Evolutionary conservation across 306 rosid species (phyloP), one percentile per base, ranked within the genome.

Genomic region (Hippophae tibetana): DNA sequence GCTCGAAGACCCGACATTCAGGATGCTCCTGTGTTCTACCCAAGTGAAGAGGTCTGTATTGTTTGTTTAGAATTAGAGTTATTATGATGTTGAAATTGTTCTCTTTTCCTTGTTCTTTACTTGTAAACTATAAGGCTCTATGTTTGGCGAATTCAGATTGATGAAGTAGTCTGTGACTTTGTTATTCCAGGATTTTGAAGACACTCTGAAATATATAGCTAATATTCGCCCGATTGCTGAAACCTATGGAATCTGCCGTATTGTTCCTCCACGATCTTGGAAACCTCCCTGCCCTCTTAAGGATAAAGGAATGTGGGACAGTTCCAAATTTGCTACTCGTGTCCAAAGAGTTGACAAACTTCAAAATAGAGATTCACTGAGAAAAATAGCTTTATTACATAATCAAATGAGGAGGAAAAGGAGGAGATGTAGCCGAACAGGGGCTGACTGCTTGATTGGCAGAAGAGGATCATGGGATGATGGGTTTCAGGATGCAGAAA

Each of bases 241-340:
- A 69, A 84, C 88, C 51, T 86, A 82, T 67, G 99, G 99, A 74
- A 84, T 92, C 66, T 92, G 99, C 67, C 95, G 96, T 67, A 88
- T 92, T 74, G 99, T 92, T 58, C 99, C 99, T 54, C 99, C 99
- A 1, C 55, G 85, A 46, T 93, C 95, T 60, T 93, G 99, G 99
- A 93, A 81, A 69, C 97, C 99, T 55, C 90, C 95, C 38, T 88
- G 95, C 68, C 89, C 90, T 62, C 94, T 93, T 60, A 86, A 73
- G 84, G 85, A 81, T 66, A 86, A 76, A 64, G 61, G 57, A 18
- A 72, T 69, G 58, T 93, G 99, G 99, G 87, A 78, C 71, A 60
- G 74, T 72, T 82, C 97, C 53, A 88, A 80, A 74, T 93, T 93
- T 78, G 60, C 82, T 75, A 93, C 99, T 48, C 95, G 99, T 60